Conservation (phyloP, 2,329 filamentous ascomycete genomes). For the Hypoxylon sp. region DNA sequence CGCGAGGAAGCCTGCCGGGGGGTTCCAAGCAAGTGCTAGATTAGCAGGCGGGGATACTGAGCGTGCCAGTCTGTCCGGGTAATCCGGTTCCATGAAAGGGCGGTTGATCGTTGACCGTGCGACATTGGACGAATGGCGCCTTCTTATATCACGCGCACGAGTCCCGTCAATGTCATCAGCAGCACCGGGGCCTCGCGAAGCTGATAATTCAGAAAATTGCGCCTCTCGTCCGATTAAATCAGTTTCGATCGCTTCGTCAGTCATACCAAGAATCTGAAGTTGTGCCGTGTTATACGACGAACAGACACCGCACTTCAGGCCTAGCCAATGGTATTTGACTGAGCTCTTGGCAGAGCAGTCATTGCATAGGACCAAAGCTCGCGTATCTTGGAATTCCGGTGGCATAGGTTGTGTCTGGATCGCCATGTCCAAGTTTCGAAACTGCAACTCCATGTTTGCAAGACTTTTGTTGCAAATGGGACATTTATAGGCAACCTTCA, state of each 20-base stretch:
- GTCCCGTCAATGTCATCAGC: conserved; percentile 34
- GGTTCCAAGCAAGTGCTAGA: conserved; percentile 44
- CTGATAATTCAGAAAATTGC: conserved; percentile 41
- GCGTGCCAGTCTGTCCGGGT: conserved; percentile 61
- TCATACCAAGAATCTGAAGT: conserved; percentile 70
- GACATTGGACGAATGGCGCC: conserved; percentile 55
- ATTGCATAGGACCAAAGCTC: conserved; percentile 90
- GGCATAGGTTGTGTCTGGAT: conserved; percentile 96
- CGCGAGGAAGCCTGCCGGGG: conserved; percentile 44
- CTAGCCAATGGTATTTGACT: conserved; percentile 93
- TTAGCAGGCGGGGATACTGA: conserved; percentile 61
- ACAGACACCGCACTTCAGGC: conserved; percentile 86
- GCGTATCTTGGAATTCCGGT: conserved; percentile 81
- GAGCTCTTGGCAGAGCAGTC: conserved; percentile 92
- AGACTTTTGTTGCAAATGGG: conserved; percentile 97
- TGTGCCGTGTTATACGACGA: conserved; percentile 79
- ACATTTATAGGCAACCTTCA: conserved; percentile 93
- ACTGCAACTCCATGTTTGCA: conserved; percentile 97
- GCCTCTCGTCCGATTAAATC: conserved; percentile 42
- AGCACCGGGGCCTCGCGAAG: conserved; percentile 32
- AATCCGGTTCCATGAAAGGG: conserved; percentile 35
- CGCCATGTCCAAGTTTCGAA: conserved; percentile 89
- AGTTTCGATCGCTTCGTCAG: conserved; percentile 43
- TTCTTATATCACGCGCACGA: conserved; percentile 50
- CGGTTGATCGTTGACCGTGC: conserved; percentile 41